Conservation (phyloP, 306 rosid species). For the Cyclanthera cordifolia region DNA sequence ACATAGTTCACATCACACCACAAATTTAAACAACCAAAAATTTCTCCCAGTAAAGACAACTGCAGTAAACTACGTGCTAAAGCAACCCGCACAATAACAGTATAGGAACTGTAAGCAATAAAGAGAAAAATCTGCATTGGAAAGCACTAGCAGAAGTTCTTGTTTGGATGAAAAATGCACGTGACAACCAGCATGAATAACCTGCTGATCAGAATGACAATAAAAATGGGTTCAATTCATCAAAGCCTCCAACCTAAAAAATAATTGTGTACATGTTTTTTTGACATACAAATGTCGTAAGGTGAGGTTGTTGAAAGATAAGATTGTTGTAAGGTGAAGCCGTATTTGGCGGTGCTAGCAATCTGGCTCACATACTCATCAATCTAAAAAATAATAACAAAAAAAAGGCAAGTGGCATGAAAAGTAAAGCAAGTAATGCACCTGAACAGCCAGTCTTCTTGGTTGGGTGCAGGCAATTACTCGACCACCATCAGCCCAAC, state of each 20-base stretch:
- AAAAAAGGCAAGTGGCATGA: neutral
- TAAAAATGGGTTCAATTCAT: no score
- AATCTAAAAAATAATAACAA: no score
- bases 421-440: conserved; percentile 10
- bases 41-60: neutral
- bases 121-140: neutral
- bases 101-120: neutral
- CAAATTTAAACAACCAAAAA: neutral
- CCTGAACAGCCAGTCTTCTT: conserved; percentile 89
- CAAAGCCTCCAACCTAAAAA: no score
- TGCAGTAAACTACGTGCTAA: neutral
- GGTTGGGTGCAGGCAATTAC: conserved; percentile 89
- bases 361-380: no score
- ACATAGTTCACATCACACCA: neutral
- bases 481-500: conserved; percentile 88
- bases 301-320: no score
- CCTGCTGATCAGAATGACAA: no score
- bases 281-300: no score
- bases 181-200: no score
- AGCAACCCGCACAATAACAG: neutral
- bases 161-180: neutral
- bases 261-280: no score
- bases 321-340: no score
- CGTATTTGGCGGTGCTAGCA: no score
- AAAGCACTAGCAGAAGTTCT: neutral